Conservation (phyloP, 1,139 yeast species). For the Lodderomyces parapsilosis region DNA sequence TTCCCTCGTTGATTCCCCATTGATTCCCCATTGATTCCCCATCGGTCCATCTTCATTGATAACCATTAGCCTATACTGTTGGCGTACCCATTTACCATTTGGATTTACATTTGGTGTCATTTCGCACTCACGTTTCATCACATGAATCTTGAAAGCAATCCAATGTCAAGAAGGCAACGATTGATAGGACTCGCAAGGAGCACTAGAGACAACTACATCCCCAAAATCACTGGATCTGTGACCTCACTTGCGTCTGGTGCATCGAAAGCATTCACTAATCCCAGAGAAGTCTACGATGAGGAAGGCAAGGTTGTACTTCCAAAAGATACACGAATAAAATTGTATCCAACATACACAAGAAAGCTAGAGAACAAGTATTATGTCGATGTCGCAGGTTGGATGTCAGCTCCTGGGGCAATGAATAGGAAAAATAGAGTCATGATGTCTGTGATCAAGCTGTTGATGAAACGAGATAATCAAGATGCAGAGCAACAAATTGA, state of each 20-base stretch:
- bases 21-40: no score
- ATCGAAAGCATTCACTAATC: constrained; percentile 33
- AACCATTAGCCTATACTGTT: no score
- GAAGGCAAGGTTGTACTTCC: constrained; percentile 36
- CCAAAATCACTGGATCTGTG: constrained; percentile 48
- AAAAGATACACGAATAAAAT: constrained; percentile 37
- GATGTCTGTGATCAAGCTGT: constrained; percentile 66
- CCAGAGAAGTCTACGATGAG: constrained; percentile 29
- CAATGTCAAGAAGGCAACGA: constrained; percentile 32
- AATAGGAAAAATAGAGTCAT: constrained; percentile 70
- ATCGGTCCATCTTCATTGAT: no score
- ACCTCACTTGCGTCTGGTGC: constrained; percentile 51
- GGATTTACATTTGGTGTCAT: no score
- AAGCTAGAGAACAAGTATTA: constrained; percentile 34
- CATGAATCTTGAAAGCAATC: neutral
- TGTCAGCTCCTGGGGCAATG: constrained; percentile 68
- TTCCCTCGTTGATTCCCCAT: no score
- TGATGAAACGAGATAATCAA: constrained; percentile 44
- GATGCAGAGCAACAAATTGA: constrained; percentile 23
- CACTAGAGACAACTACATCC: constrained; percentile 59
- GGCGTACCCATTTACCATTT: no score
- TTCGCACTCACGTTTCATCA: no score
- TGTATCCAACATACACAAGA: constrained; percentile 67
- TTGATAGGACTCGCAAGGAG: constrained; percentile 50
- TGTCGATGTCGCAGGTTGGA: constrained; percentile 73